Conservation (phyloP, 192 early-diverging fungal species). For the Rhizophagus clarus region DNA sequence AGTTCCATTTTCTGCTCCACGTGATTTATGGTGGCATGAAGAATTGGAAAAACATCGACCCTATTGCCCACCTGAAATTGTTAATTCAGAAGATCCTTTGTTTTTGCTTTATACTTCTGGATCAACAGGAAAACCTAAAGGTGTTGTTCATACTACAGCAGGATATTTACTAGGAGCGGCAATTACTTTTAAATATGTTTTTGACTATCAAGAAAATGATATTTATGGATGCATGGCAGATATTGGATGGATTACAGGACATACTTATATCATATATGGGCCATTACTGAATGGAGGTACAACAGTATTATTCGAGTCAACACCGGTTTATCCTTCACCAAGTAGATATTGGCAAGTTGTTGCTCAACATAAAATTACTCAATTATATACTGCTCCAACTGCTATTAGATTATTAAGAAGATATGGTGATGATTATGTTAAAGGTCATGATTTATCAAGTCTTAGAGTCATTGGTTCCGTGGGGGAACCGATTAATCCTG, state of each 20-base stretch:
- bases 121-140: conserved; percentile 89
- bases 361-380: conserved; percentile 89
- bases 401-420: conserved; percentile 95
- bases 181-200: conserved; percentile 87
- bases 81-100: conserved; percentile 90
- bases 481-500: conserved; percentile 97
- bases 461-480: conserved; percentile 93
- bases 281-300: conserved; percentile 85
- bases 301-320: conserved; percentile 92
- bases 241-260: conserved; percentile 89
- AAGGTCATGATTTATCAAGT: conserved; percentile 75
- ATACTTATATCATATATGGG: conserved; percentile 93
- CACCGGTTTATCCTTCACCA: conserved; percentile 91
- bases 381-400: conserved; percentile 98
- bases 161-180: conserved; percentile 94
- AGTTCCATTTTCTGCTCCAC: conserved; percentile 72
- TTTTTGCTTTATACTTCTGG: conserved; percentile 96
- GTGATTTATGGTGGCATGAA: conserved; percentile 97
- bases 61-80: conserved; percentile 83
- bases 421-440: conserved; percentile 77
- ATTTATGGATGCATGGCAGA: conserved; percentile 95
- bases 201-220: conserved; percentile 90
- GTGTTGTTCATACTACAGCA: conserved; percentile 91
- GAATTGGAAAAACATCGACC: conserved; percentile 79
- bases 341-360: conserved; percentile 83